Base-by-base conservation (phyloP, 129 eudicot species). In the Helichrysum umbraculigerum region DNA sequence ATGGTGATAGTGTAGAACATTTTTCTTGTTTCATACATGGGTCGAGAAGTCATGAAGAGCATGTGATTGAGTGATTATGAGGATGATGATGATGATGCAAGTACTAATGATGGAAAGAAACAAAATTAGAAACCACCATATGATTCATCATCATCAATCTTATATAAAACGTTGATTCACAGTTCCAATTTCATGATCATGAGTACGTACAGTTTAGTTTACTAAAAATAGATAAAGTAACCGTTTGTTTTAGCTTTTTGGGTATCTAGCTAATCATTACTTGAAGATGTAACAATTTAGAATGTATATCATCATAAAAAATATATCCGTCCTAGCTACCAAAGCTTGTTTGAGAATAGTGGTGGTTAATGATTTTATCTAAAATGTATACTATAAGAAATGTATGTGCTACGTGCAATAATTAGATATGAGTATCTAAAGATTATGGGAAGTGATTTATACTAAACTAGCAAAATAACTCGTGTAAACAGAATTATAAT, bases 221-320 rank as follows among this genome's bases (percentile, higher is more conserved):
- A 6, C 81, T 58, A 77, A 58, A 39, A 10, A 58, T 77, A 68
- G 81, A 58, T 62, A 57, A 69, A 69, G 12, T 28, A 69, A 25
- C 21, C 50, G 39, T 68, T 68, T 25, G 19, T 75, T 62, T 19
- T 20, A 8, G 35, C 41, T 75, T 68, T 58, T 37, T 68, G 64
- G 20, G 61, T 39, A 34, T 52, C 37, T 35, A 77, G 14, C 28
- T 57, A 57, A 76, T 52, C 80, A 66, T 76, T 52, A 65, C 65
- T 11, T 50, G 35, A n/a, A 50, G 4, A 11, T 65, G 52, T 50
- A 50, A 70, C 6, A 62, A 39, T 34, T 32, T 32, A 33, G 4
- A 34, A 14, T 56, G 1, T 14, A 44, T 22, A 47, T 20, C 33
- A 14, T 25, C 62, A 50, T 1, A 1, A 25, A 1, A 25, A 25